Percentiles rank a stretch among this genome's conserved stretches.
Conservation (phyloP, 768 basidiomycete genomes). For the Baorangia bicolor region DNA sequence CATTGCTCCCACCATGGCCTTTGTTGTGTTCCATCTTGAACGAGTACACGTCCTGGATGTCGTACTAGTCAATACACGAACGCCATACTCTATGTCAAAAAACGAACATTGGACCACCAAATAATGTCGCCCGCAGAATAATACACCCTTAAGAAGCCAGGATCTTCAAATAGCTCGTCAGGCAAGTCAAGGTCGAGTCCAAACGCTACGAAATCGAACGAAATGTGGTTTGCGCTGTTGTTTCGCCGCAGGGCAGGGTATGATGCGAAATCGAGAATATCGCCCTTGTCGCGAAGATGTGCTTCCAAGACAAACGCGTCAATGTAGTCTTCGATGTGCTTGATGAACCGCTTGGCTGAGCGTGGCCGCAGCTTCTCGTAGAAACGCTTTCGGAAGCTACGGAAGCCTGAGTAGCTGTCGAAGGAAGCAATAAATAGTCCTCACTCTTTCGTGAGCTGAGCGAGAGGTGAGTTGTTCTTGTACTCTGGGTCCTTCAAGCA, state of each 20-base stretch:
- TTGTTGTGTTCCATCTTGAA: constrained; percentile 73
- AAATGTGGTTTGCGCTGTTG: constrained; percentile 65
- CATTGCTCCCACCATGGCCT: constrained; percentile 64
- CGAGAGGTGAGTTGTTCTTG: constrained; percentile 56
- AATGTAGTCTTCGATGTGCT: constrained; percentile 55
- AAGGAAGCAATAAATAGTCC: constrained; percentile 14
- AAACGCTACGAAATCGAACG: constrained; percentile 63
- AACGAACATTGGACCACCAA: constrained; percentile 66
- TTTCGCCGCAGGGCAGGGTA: constrained; percentile 63
- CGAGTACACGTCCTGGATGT: constrained; percentile 60
- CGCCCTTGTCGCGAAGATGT: constrained; percentile 53
- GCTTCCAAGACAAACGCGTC: constrained; percentile 60
- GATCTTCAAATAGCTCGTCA: constrained; percentile 58
- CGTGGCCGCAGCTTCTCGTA: constrained; percentile 43
- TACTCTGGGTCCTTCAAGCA: constrained; percentile 51
- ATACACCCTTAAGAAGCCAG: constrained; percentile 51
- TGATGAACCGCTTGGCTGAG: constrained; percentile 42
- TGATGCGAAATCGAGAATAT: constrained; percentile 52
- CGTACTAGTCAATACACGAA: neutral
- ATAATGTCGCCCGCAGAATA: constrained; percentile 64
- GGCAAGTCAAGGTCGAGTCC: constrained; percentile 61
- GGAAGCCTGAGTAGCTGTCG: neutral
- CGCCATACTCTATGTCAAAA: neutral
- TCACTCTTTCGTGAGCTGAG: constrained; percentile 61
- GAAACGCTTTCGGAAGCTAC: constrained; percentile 55